A percentile compares a stretch with the other conserved stretches of the same genome.
phyloP scores from a whole-genome alignment of 306 rosid species.

The Arachis hypogaea region DNA sequence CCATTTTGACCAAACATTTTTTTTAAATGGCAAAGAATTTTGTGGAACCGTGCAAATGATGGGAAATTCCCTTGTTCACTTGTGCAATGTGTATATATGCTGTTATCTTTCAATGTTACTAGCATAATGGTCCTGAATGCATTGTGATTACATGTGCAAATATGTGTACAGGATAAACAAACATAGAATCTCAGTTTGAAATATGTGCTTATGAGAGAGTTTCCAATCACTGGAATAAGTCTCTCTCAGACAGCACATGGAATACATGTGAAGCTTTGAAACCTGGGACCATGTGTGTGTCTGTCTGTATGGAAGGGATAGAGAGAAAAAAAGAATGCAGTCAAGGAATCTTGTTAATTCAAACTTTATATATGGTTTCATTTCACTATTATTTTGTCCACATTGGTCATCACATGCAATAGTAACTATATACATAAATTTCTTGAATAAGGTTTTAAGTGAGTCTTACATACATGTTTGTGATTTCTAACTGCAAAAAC shows the following conservation, averaged over 20 bases:
- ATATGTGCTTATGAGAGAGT: conserved; percentile 34
- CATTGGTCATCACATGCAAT: neutral
- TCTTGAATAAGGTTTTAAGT: too few relatives aligned
- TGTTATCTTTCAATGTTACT: conserved; percentile 11
- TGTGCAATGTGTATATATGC: conserved; percentile 16
- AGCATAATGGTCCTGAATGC: conserved; percentile 46
- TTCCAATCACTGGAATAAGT: conserved; percentile 50
- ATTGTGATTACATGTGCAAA: conserved; percentile 38
- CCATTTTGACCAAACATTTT: conserved; percentile 1
- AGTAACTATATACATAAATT: neutral
- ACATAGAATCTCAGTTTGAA: conserved; percentile 42
- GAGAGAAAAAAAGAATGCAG: conserved; percentile 19
- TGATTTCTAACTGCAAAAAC: conserved; percentile 36
- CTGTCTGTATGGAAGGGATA: neutral
- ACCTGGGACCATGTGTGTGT: conserved; percentile 49
- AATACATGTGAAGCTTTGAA: conserved; percentile 45
- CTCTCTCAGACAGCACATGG: conserved; percentile 62
- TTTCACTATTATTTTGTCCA: neutral
- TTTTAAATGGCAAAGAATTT: conserved; percentile 10
- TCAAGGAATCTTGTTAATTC: conserved; percentile 30
- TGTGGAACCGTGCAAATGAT: conserved; percentile 26
- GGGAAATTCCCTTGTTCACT: conserved; percentile 6
- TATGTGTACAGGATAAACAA: conserved; percentile 34
- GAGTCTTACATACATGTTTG: neutral
- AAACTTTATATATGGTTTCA: neutral